Conservation (phyloP, 1,139 yeast species). For the Nakaseomyces sp. region DNA sequence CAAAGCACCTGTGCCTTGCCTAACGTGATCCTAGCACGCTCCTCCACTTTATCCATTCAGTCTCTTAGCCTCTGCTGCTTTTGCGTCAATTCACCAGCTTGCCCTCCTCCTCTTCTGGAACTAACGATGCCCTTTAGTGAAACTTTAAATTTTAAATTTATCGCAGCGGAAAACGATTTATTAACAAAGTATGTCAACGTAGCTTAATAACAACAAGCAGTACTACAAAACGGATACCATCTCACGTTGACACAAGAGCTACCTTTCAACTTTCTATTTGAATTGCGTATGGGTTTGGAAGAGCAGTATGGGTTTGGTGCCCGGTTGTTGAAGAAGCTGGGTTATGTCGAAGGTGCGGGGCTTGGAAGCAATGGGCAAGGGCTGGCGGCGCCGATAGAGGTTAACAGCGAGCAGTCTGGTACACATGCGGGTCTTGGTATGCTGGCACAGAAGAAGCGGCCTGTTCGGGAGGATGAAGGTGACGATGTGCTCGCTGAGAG, state of each 20-base stretch:
- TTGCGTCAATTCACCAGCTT: too few species aligned
- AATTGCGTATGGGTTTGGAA: slow-evolving; percentile 7
- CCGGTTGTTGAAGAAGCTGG: slow-evolving; percentile 70
- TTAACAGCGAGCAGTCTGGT: slow-evolving; percentile 55
- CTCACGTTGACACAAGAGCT: too few species aligned
- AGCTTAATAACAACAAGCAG: too few species aligned
- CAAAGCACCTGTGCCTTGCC: slow-evolving; percentile 34
- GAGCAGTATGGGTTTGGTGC: slow-evolving; percentile 78
- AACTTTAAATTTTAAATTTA: too few species aligned
- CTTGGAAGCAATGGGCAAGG: slow-evolving; percentile 68
- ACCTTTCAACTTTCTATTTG: too few species aligned
- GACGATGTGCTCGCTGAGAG: slow-evolving; percentile 9
- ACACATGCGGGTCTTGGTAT: slow-evolving; percentile 54
- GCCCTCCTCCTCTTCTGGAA: too few species aligned
- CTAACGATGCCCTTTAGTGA: too few species aligned
- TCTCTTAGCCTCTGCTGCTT: too few species aligned
- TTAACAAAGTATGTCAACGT: too few species aligned
- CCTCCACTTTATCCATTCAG: slow-evolving; percentile 24
- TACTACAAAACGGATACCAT: too few species aligned
- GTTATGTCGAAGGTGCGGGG: slow-evolving; percentile 76
- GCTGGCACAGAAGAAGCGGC: slow-evolving; percentile 17
- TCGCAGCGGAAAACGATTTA: too few species aligned
- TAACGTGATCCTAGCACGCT: slow-evolving; percentile 32
- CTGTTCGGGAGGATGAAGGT: slow-evolving; percentile 10
- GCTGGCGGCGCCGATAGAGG: slow-evolving; percentile 68